phyloP scores from a whole-genome alignment of 2,329 filamentous ascomycete species.

The Cercospora citrullina region DNA sequence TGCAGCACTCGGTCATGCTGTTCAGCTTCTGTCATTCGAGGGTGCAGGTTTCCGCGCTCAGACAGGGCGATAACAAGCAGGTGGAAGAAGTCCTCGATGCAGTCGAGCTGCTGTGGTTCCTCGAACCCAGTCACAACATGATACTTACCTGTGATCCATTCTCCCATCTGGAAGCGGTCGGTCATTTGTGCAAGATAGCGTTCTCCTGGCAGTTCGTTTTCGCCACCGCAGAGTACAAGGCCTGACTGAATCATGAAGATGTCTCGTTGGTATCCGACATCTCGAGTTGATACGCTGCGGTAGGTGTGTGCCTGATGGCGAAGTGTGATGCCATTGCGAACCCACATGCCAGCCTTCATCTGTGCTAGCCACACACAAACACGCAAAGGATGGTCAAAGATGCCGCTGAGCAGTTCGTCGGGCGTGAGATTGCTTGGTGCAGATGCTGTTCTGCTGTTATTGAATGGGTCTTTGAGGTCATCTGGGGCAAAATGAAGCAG shows the following conservation, averaged over 20 bases:
- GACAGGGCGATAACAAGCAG: conserved; percentile 87
- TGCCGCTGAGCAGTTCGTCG: conserved; percentile 40
- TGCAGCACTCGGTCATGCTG: conserved; percentile 69
- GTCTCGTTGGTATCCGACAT: conserved; percentile 91
- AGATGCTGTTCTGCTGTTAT: conserved; percentile 25
- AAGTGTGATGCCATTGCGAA: conserved; percentile 92
- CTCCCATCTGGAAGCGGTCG: conserved; percentile 84
- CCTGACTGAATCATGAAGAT: conserved; percentile 92
- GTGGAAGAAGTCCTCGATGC: conserved; percentile 94
- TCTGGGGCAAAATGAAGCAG: conserved; percentile 71
- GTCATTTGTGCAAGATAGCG: conserved; percentile 83
- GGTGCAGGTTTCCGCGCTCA: conserved; percentile 78
- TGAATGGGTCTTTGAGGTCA: conserved; percentile 58
- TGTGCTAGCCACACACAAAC: conserved; percentile 96
- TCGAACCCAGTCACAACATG: conserved; percentile 74
- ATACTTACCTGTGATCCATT: conserved; percentile 84
- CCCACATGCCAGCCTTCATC: conserved; percentile 99
- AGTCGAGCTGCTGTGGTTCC: conserved; percentile 82
- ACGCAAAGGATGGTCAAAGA: conserved; percentile 89
- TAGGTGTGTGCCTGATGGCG: conserved; percentile 95
- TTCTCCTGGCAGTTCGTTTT: conserved; percentile 50
- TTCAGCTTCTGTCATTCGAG: conserved; percentile 65
- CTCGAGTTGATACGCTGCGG: conserved; percentile 80
- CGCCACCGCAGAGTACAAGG: conserved; percentile 80
- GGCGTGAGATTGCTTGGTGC: conserved; percentile 28